These are phyloP conservation scores for Sugiyamaella paludigena DNA, from an alignment of 1,139 yeast genomes.

Conservation along the genomic window DNA sequence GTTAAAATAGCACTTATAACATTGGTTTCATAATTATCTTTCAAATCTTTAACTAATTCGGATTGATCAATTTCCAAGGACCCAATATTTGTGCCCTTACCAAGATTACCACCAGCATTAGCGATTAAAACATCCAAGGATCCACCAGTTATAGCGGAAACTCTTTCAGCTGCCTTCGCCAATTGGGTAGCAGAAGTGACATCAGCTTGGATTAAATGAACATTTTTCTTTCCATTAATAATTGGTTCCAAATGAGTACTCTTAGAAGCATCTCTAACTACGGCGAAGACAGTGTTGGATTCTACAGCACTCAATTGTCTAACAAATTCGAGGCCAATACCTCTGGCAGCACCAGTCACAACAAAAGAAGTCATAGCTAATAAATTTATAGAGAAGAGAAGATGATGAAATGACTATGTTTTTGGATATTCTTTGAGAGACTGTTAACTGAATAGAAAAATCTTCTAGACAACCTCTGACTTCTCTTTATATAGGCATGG, in stretches of 20 bases:
- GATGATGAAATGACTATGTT: no score
- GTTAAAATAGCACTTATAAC: slow-evolving; percentile 2
- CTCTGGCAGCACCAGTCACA: slow-evolving; percentile 17
- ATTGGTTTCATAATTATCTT: slow-evolving; percentile 10
- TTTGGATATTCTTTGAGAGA: no score
- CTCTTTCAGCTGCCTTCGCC: slow-evolving; percentile 11
- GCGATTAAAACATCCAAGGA: slow-evolving; percentile 19
- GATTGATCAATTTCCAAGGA: slow-evolving; percentile 1
- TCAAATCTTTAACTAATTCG: background rate
- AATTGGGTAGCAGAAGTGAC: slow-evolving; percentile 10
- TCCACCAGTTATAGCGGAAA: slow-evolving; percentile 12
- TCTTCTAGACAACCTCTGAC: no score
- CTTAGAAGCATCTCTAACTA: slow-evolving; percentile 13
- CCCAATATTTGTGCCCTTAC: slow-evolving; percentile 6
- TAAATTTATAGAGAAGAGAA: no score
- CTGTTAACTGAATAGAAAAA: no score
- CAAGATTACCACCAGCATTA: slow-evolving; percentile 14
- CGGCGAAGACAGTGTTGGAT: slow-evolving; percentile 10
- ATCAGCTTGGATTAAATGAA: slow-evolving; percentile 18
- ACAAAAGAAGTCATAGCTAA: slow-evolving; percentile 18
- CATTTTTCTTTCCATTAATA: slow-evolving; percentile 10
- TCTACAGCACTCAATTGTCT: slow-evolving; percentile 9
- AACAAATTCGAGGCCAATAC: slow-evolving; percentile 16
- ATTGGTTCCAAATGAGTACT: slow-evolving; percentile 11
- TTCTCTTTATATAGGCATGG: no score